A percentile compares a stretch with the other conserved stretches of the same genome.
These are phyloP conservation scores for Moricandia moricandioides DNA, from an alignment of 345 rosid species.

Conservation along the genomic window DNA sequence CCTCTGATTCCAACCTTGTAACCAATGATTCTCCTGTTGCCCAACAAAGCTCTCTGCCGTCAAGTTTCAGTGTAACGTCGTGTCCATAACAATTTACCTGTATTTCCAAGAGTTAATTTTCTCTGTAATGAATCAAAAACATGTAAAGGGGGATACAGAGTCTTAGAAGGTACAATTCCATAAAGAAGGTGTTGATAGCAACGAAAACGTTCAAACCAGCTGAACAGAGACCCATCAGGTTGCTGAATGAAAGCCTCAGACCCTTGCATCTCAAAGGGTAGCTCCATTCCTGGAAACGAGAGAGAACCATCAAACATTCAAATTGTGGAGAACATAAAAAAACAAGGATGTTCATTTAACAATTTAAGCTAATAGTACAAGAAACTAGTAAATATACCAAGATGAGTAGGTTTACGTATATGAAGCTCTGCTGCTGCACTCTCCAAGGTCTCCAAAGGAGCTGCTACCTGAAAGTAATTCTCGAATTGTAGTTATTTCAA, in stretches of 20 bases:
- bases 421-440: conserved; percentile 70
- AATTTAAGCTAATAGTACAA: background rate
- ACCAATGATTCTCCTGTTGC: conserved; percentile 65
- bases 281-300: conserved; percentile 70
- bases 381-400: conserved; percentile 42
- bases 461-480: background rate
- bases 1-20: conserved; percentile 58
- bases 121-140: background rate
- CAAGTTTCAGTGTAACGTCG: conserved; percentile 42
- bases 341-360: background rate
- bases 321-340: background rate
- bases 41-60: conserved; percentile 58
- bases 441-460: conserved; percentile 46
- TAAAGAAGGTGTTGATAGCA: conserved; percentile 67
- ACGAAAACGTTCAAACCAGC: conserved; percentile 86
- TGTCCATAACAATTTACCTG: conserved; percentile 56
- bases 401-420: conserved; percentile 73
- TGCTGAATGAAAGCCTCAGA: conserved; percentile 67
- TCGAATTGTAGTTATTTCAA: background rate
- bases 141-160: background rate
- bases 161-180: conserved; percentile 54
- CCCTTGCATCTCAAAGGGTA: conserved; percentile 82
- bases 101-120: conserved; percentile 20
- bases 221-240: conserved; percentile 81
- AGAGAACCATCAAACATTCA: background rate